A percentile compares a stretch with the other conserved stretches of the same genome.
These are phyloP conservation scores for Xylaria sp. DNA, from an alignment of 2,329 filamentous ascomycete species.

Conservation along the genomic window DNA sequence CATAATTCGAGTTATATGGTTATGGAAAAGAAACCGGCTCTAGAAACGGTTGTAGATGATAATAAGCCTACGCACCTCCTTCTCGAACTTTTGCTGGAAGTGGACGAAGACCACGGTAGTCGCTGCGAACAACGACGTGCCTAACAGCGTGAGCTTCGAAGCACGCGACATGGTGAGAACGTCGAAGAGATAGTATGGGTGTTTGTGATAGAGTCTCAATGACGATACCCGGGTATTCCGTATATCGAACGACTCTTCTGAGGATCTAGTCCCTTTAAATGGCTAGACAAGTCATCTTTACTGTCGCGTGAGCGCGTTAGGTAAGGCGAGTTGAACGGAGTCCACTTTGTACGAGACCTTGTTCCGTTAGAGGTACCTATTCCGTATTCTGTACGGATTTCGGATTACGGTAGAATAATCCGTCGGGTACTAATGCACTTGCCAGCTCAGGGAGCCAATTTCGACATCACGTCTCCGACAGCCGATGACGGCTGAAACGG, in stretches of 20 bases:
- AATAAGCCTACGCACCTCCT: slow-evolving; percentile 54
- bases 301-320: background rate
- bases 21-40: background rate
- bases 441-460: no score
- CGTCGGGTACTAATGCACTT: no score
- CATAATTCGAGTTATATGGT: slow-evolving; percentile 11
- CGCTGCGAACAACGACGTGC: slow-evolving; percentile 69
- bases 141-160: slow-evolving; percentile 77
- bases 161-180: slow-evolving; percentile 69
- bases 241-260: background rate
- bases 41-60: background rate
- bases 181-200: background rate
- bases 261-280: background rate
- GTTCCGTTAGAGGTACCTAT: no score
- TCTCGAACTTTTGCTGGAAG: slow-evolving; percentile 78
- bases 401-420: no score
- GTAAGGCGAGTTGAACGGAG: background rate
- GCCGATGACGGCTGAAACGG: background rate
- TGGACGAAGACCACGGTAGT: slow-evolving; percentile 82
- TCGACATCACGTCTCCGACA: no score
- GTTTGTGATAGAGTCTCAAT: slow-evolving; percentile 1
- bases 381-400: no score
- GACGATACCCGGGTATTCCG: background rate
- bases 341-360: no score
- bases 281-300: background rate